phyloP scores from a whole-genome alignment of 805 yeast species.

The Yarrowia porcina region DNA sequence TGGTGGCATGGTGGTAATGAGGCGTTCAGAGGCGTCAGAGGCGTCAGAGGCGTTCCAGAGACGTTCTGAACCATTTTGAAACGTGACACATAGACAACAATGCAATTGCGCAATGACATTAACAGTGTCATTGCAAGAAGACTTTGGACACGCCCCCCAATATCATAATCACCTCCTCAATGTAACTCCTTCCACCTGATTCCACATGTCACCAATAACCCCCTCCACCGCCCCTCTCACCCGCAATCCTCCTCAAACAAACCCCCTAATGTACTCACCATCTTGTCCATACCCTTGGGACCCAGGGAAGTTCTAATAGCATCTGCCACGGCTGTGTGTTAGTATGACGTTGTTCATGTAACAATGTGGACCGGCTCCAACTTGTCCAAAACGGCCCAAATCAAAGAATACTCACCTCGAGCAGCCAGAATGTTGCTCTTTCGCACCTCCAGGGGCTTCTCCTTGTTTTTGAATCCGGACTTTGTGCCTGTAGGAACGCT shows the following conservation, averaged over 20 bases:
- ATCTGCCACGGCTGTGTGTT: conserved; percentile 71
- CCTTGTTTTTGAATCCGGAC: conserved; percentile 70
- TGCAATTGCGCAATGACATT: neutral
- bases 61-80: too few species aligned
- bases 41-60: too few species aligned
- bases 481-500: conserved; percentile 24
- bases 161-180: neutral
- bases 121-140: neutral
- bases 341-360: too few species aligned
- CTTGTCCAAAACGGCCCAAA: neutral
- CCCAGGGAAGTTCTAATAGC: conserved; percentile 95
- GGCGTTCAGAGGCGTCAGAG: too few species aligned
- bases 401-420: conserved; percentile 41
- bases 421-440: conserved; percentile 87
- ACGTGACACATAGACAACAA: neutral
- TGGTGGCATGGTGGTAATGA: too few species aligned
- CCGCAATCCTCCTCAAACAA: too few species aligned
- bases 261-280: conserved; percentile 44
- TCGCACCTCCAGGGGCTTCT: conserved; percentile 93
- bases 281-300: conserved; percentile 99
- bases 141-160: neutral
- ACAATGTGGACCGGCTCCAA: too few species aligned
- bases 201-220: neutral
- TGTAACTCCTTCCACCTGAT: neutral
- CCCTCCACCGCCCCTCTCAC: too few species aligned